Percentiles rank a stretch among this genome's conserved stretches.
Evolutionary conservation across 306 rosid genomes (phyloP).

Genomic region (Neltuma alba): DNA sequence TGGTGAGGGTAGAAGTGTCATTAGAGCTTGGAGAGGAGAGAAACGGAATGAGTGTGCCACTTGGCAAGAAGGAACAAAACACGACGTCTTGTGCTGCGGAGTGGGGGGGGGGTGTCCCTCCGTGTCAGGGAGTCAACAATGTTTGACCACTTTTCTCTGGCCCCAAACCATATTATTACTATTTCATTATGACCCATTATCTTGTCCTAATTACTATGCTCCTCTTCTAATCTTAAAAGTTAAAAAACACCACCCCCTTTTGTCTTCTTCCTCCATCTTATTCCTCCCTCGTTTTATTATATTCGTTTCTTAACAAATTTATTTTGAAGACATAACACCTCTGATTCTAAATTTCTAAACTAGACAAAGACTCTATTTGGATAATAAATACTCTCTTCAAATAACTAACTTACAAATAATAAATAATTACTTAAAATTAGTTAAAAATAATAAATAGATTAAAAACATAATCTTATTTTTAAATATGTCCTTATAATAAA

Average conservation of each 20-base stretch:
- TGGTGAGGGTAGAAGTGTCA: conserved; percentile 22
- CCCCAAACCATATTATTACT: conserved; percentile 62
- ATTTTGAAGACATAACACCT: no score
- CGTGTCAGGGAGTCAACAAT: conserved; percentile 55
- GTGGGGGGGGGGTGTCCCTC: conserved; percentile 29
- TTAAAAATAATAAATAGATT: no score
- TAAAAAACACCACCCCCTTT: not conserved
- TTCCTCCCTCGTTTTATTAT: not conserved
- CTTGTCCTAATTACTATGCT: not conserved
- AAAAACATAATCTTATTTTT: no score
- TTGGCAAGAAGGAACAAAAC: not conserved
- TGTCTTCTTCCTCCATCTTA: not conserved
- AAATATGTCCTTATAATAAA: no score
- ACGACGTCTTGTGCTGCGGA: conserved; percentile 2
- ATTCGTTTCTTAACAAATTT: no score
- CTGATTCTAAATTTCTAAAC: no score
- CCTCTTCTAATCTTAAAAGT: not conserved
- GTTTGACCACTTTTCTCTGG: conserved; percentile 60
- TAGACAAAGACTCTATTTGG: no score
- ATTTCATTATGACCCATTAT: conserved; percentile 48
- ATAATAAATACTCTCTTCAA: no score
- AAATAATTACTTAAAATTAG: no score
- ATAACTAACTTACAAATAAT: no score
- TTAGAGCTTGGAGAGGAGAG: no score
- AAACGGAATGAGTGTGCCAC: no score